Evolutionary conservation across 352 stramenopile genomes (phyloP), one percentile per base, ranked within the genome.

Genomic region (Peronospora farinosa): DNA sequence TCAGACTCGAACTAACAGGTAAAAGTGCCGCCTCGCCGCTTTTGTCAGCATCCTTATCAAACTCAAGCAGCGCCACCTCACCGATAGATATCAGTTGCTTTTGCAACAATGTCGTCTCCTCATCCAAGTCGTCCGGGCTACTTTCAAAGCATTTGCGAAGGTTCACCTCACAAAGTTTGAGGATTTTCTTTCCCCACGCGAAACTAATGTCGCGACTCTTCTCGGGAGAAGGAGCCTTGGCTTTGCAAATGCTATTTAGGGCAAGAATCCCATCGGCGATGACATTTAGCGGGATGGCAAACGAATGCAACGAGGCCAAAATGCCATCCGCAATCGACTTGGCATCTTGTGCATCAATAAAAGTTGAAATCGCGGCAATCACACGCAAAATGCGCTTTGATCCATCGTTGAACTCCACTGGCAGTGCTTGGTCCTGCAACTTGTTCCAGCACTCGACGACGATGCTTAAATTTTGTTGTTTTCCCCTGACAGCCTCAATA

Each of bases 381-480:
- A 94, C 84, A 2, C 84, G 84, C 11, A 94, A 53, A 61, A 92
- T 90, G 1, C 79, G 78, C 48, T 90, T 89, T 7, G 79, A 83
- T 5, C 81, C 76, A 19, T 94, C 79, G 32, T 79, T 80, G 33
- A 88, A 92, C 15, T 67, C 71, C 0, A 70, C 48, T 0, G 78
- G 76, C 13, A 92, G 53, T 28, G 71, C 67, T 28, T 90, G 69
- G 16, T 82, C 66, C 44, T 88, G 78, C 10, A 90, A 58, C 43
- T 81, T 84, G 45, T 82, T 85, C 83, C 83, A 94, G 58, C 78
- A 89, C 12, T 82, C 63, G n/a, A 90, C 78, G 8, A 94, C 67
- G 17, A 88, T 69, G 19, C 65, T 59, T 40, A 85, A 63, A 32
- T 88, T 84, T 12, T 78, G 54, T 31, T 88, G 57, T 23, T 87